Evolutionary conservation across 805 yeast genomes (phyloP), one percentile per base, ranked within the genome.

Genomic region (Debaryomyces tyrocola): DNA sequence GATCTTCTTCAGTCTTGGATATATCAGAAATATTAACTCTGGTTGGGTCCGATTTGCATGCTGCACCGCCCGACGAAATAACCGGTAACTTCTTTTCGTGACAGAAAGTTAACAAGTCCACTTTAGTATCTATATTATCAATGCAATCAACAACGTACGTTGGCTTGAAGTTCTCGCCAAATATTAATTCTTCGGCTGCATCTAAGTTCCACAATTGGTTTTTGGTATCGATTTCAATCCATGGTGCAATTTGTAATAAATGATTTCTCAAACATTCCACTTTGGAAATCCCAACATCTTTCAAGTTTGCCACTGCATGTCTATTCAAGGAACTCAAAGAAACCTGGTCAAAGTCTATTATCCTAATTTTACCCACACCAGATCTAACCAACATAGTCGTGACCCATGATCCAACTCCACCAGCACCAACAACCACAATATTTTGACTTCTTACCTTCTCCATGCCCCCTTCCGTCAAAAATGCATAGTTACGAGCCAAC

Each of bases 381-480:
- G 96, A 87, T 58, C 99, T 82, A 1, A 87, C 86, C 46, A 94
- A 75, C 87, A 95, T 89, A 9, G 96, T 85, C 10, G 87, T 84
- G 20, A 85, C 96, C 92, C 97, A 91, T 0, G 97, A 91, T 2
- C 99, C 99, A 35, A 94, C 99, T 48, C 99, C 99, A 48, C 99
- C 99, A 14, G 92, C 94, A 27, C 99, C 99, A 27, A 82, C 83
- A 12, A 92, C 87, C 1, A 90, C 87, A 2, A 91, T 79, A 46
- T 80, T 77, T 58, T 89, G 85, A 10, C 75, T 67, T 45, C 96
- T 81, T 14, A 94, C 79, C 48, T 80, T 81, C 15, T 68, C 64
- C 80, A 90, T 83, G 0, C 97, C 98, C 17, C 84, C 87, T 43
- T 87, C 88, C 10, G 96, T 90, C 21, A 94, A 73, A 62, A 94